Evolutionary conservation across 176 grass and related monocot species (phyloP).

Genomic region (Olyra latifolia): DNA sequence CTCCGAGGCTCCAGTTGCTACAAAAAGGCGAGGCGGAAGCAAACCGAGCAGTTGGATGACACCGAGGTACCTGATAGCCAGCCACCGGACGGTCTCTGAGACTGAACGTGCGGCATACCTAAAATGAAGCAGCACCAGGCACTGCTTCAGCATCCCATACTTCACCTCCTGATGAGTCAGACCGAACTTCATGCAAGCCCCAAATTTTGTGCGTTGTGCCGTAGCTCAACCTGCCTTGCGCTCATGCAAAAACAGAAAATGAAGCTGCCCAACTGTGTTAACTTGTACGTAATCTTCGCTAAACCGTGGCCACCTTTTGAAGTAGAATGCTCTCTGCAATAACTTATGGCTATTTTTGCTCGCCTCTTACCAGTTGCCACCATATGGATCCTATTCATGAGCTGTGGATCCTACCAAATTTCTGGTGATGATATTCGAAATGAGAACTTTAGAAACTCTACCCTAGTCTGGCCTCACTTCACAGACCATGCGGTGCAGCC

Average conservation of each 20-base stretch:
- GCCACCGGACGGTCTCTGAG: constrained; percentile 36
- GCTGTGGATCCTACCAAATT: not conserved
- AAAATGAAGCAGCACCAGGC: not conserved
- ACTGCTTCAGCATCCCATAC: not conserved
- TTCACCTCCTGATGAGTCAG: not conserved
- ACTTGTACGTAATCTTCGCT: not conserved
- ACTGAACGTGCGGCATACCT: constrained; percentile 16
- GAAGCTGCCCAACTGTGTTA: not conserved
- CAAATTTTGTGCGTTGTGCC: not conserved
- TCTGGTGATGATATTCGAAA: not conserved
- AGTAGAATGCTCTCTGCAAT: not conserved
- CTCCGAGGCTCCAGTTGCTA: constrained; percentile 76
- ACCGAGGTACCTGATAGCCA: constrained; percentile 60
- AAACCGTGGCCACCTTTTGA: not conserved
- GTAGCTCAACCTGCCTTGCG: not conserved
- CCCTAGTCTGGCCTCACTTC: not conserved
- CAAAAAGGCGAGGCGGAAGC: constrained; percentile 66
- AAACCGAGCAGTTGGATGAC: constrained; percentile 49
- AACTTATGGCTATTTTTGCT: not conserved
- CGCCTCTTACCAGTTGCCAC: not conserved
- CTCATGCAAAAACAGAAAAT: not conserved
- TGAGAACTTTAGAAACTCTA: not conserved
- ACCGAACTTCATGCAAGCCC: not conserved
- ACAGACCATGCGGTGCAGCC: not conserved
- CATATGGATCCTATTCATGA: not conserved